phyloP scores from a whole-genome alignment of 805 yeast genomes.

The Cyberlindnera misumaiensis region DNA sequence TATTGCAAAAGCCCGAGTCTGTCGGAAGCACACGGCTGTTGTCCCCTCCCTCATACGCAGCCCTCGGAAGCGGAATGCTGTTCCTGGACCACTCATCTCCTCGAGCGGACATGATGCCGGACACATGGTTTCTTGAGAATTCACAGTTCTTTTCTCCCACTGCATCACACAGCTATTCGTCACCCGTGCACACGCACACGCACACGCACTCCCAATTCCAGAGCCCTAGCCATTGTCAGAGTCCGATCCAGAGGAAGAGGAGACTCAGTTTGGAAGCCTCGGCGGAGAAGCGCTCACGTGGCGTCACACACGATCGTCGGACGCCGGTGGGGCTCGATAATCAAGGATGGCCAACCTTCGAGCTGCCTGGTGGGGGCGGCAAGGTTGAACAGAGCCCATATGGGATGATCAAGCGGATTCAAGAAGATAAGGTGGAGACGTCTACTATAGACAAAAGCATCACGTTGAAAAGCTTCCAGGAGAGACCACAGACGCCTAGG shows the following conservation, averaged over 20 bases:
- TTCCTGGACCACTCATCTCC: conserved; percentile 16
- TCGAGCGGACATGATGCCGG: conserved; percentile 10
- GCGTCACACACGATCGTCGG: too few relatives aligned
- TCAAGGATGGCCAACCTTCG: conserved; percentile 18
- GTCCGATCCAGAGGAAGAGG: neutral
- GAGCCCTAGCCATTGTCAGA: conserved; percentile 1
- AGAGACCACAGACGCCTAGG: neutral
- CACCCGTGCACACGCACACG: conserved; percentile 4
- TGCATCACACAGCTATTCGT: conserved; percentile 1
- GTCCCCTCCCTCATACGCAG: neutral
- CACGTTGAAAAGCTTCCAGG: conserved; percentile 9
- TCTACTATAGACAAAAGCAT: conserved; percentile 15
- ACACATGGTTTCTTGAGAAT: conserved; percentile 15
- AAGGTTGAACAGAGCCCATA: conserved; percentile 21
- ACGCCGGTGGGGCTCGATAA: too few relatives aligned
- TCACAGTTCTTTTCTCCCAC: conserved; percentile 12
- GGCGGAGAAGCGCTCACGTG: too few relatives aligned
- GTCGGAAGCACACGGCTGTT: too few relatives aligned
- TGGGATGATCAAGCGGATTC: conserved; percentile 18
- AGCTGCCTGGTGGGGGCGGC: conserved; percentile 19
- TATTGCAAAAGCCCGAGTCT: neutral
- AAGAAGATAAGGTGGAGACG: conserved; percentile 14
- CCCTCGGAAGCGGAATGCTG: conserved; percentile 6
- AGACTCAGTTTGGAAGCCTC: neutral
- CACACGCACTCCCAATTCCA: conserved; percentile 1